Percentiles rank a stretch among this genome's conserved stretches.
Conservation (phyloP, 2,329 filamentous ascomycete species). For the Fusarium scirpi region DNA sequence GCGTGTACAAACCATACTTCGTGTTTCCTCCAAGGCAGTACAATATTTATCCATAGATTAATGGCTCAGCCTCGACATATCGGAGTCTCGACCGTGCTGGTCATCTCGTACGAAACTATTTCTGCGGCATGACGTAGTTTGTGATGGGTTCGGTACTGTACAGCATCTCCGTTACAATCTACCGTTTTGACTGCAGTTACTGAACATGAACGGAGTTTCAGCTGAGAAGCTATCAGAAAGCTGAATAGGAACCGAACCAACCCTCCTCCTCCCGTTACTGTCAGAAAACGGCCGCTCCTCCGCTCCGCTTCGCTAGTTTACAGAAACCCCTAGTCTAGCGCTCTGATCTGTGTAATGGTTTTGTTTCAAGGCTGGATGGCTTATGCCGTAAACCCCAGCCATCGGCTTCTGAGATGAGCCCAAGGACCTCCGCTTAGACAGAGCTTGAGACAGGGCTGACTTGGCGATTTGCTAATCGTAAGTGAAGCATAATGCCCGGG, state of each 20-base stretch:
- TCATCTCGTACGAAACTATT: constrained; percentile 2
- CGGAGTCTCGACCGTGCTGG: constrained; percentile 25
- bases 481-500: not conserved
- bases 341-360: constrained; percentile 9
- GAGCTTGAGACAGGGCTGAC: not conserved
- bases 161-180: not conserved
- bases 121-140: constrained; percentile 42
- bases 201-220: constrained; percentile 23
- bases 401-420: constrained; percentile 5
- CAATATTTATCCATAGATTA: not conserved
- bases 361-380: constrained; percentile 34
- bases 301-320: not conserved
- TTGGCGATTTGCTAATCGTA: constrained; percentile 1
- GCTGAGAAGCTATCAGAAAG: constrained; percentile 20
- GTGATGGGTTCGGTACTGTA: constrained; percentile 5
- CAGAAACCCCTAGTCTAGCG: constrained; percentile 13
- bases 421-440: constrained; percentile 2
- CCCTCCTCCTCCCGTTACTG: constrained; percentile 14
- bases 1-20: not conserved
- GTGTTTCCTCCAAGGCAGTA: not conserved
- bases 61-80: constrained; percentile 1
- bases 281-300: constrained; percentile 22
- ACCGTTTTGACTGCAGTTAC: constrained; percentile 21
- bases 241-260: constrained; percentile 19
- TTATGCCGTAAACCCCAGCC: constrained; percentile 12